Base-by-base conservation (phyloP, 2,329 filamentous ascomycete genomes). In the Trichothecium roseum region DNA sequence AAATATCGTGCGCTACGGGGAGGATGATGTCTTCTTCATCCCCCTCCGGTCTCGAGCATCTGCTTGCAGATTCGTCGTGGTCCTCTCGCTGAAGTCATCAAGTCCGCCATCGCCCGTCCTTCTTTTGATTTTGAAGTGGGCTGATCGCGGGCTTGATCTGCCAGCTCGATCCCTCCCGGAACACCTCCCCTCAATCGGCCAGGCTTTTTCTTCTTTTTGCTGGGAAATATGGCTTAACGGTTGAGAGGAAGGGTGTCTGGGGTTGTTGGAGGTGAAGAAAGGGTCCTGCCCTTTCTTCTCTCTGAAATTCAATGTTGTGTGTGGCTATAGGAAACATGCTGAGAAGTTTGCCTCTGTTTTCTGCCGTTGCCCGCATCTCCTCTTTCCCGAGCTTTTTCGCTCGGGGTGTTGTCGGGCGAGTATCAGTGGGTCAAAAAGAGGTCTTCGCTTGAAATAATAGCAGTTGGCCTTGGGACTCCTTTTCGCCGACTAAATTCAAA, bases 331-430 rank as follows among this genome's bases (percentile, higher is more conserved):
- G 12, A 12, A 30, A n/a, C 28, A 17, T 10, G 15, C 6, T 15
- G 12, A 12, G 31, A 20, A 18, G 26, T 32, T 26, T 34, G 31
- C 30, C 24, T 32, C 35, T 32, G 46, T 34, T 42, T 43, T 39
- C 16, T n/a, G 10, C 37, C 27, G 37, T 43, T 18, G 14, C 35
- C 32, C 44, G 45, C 43, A 30, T 55, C 54, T 59, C 59, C 46
- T 36, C 58, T 47, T 53, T 59, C 57, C 50, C 43, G 54, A 57
- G 53, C 55, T 53, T 53, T 49, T 56, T 53, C 14, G 57, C 64
- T 62, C 53, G 64, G 71, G 84, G 79, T 74, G 62, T 89, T 88
- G 83, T 86, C 64, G 72, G 76, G 74, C 84, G 82, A 86, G 80
- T 36, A 10, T 24, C 20, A 24, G 20, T 10, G 20, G 20, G 20